Evolutionary conservation across 805 yeast genomes (phyloP).

Genomic region (Yarrowia porcina): DNA sequence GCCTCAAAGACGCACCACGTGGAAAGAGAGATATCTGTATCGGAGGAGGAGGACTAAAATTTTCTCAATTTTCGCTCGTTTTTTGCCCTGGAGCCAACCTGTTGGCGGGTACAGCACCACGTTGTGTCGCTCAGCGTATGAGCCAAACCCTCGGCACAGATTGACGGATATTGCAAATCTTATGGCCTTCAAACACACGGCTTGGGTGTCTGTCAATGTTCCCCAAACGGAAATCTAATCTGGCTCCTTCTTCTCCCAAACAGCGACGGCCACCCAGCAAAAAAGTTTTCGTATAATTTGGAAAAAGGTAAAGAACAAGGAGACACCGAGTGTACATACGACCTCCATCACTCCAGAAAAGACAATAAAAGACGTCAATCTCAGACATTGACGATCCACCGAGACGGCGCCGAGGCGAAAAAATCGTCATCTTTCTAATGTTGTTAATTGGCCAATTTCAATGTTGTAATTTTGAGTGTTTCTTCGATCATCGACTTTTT

Average conservation of each 20-base stretch:
- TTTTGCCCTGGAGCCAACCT: background rate
- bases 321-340: too few relatives aligned
- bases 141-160: background rate
- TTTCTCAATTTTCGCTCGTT: background rate
- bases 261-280: slow-evolving; percentile 2
- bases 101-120: background rate
- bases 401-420: background rate
- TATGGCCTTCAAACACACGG: background rate
- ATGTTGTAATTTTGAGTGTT: too few relatives aligned
- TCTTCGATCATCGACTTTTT: too few relatives aligned
- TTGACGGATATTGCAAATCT: background rate
- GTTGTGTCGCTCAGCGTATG: background rate
- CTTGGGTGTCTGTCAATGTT: background rate
- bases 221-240: slow-evolving; percentile 19
- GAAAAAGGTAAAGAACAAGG: background rate
- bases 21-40: background rate
- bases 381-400: background rate
- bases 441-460: too few relatives aligned
- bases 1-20: slow-evolving; percentile 2
- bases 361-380: background rate
- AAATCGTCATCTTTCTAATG: too few relatives aligned
- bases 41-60: too few relatives aligned
- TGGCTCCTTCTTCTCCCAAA: background rate
- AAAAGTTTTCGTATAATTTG: background rate
- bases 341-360: too few relatives aligned